A percentile compares a stretch with the other conserved stretches of the same genome.
Conservation (phyloP, 192 early-diverging fungal genomes). For the Coemansia sp. region DNA sequence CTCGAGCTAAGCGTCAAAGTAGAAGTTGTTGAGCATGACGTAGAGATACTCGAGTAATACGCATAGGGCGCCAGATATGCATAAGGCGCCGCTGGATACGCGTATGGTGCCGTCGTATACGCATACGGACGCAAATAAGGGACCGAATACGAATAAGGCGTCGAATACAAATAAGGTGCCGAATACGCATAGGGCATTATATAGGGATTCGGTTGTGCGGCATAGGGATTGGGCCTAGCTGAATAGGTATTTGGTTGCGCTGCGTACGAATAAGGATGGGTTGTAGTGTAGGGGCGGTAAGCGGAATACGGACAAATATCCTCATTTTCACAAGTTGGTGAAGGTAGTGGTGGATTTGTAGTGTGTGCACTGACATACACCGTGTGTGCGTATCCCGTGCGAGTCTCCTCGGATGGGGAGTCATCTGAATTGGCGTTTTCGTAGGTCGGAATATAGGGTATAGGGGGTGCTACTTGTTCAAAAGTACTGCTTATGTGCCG, state of each 20-base stretch:
- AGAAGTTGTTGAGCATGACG: background rate
- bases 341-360: too few relatives aligned
- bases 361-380: background rate
- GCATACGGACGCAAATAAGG: background rate
- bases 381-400: background rate
- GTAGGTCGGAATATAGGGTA: background rate
- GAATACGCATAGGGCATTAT: background rate
- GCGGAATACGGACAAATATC: background rate
- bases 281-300: background rate
- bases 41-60: background rate
- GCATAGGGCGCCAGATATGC: background rate
- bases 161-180: background rate
- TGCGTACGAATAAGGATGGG: background rate
- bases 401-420: background rate
- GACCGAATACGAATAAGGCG: background rate
- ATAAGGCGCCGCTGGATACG: background rate
- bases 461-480: background rate
- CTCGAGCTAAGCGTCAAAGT: background rate
- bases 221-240: background rate
- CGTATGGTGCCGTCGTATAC: background rate
- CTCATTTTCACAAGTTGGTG: background rate
- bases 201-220: background rate
- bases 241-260: background rate
- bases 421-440: background rate
- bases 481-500: background rate